Evolutionary conservation across 805 yeast species (phyloP), one percentile per base, ranked within the genome.

Genomic region (Candida rishiriensis): DNA sequence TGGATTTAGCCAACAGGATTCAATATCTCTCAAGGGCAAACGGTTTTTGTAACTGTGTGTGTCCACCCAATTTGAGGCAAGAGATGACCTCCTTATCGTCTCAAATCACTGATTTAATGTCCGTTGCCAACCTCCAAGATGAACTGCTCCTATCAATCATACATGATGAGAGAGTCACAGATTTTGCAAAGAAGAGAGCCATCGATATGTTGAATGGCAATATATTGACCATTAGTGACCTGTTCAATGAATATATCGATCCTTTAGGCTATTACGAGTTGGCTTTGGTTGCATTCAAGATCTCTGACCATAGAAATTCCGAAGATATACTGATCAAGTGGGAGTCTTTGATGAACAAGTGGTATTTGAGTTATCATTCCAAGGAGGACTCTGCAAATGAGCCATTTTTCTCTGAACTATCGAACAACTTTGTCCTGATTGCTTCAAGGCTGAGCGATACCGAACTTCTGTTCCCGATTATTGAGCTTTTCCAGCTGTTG

Each of bases 1-100:
- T 91, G 40, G 68, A 75, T 32, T 72, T 91, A 46, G 73, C 76
- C 33, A 83, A 84, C 55, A 77, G 99, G 60, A 83, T 91, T 36
- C 97, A 90, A 64, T 88, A 77, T 60, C 70, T 93, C 43, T 87
- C 97, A 1, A 76, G 97, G 53, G 97, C 97, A 1, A 85, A 85
- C 63, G 96, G 96, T 3, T 89, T 88, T 69, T 85, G 96, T 63
- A 87, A 88, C 59, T 85, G 96, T 63, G 81, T 77, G 37, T 80
- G 89, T 49, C 85, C 91, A 21, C 87, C 91, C 29, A 77, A 74
- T 46, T 73, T 83, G 57, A 76, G 91, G 53, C 95, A 86, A 55
- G 80, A 81, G 48, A 83, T 88, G 76, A 78, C 83, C 28, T 81
- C 79, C 54, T 69, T 91, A 45, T 74, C 88, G 1, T 71, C 80